Base-by-base conservation (phyloP, 2,329 filamentous ascomycete species). In the Penicillium griseofulvum region DNA sequence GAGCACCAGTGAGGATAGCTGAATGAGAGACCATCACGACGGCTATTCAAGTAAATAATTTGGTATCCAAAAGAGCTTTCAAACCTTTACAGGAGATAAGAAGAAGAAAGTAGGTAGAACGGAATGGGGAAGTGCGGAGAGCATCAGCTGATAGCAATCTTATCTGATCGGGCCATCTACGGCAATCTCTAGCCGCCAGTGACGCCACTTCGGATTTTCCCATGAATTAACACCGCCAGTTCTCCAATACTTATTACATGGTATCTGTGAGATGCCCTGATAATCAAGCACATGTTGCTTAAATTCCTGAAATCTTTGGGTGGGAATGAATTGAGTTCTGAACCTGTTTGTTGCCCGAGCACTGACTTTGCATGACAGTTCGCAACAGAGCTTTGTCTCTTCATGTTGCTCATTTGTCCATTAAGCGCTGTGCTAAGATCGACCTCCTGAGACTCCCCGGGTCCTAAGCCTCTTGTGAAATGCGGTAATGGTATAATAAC, bases 401-500 rank as follows among this genome's bases (percentile, higher is more conserved):
- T 12, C 5, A 12, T 16, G 14, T 5, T 34, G 6, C 14, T 34
- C 31, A 14, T 16, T 34, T 14, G 14, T 16, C 31, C 16, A 5
- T 34, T 16, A 16, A 34, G 16, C 14, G 2, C 31, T 6, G 8
- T 8, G 5, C 5, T 34, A 14, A 5, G 5, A 14, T 34, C 14
- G 6, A 14, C 31, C 8, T 16, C 14, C 14, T 14, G 31, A 14
- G 31, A 34, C 1, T 34, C 1, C 12, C 31, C 5, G 31, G 16
- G 14, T 16, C 14, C 31, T 7, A 34, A 3, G 31, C 6, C 31
- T 34, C 31, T 34, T 6, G 81, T 82, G 19, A 64, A 65, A 48
- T 80, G 81, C 4, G 80, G 81, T 19, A 76, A 80, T 5, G 71
- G 65, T 2, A 71, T 83, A 54, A 80, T 80, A 56, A 60, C 72